Conservation (phyloP, 2,329 filamentous ascomycete genomes). For the Bipolaris sorokiniana region DNA sequence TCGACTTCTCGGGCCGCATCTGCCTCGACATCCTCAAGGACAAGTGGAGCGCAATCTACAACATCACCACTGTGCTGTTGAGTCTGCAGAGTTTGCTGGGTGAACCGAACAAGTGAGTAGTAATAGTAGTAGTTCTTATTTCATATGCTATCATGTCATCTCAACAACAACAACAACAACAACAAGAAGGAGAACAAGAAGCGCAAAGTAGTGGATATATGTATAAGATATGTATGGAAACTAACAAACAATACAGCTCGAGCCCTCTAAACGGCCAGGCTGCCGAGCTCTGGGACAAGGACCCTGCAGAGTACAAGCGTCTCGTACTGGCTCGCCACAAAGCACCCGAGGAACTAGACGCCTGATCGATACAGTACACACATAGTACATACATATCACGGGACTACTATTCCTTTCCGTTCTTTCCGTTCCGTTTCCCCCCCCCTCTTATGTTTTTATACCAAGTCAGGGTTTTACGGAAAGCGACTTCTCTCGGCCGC, state of each 20-base stretch:
- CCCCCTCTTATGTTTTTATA: no score
- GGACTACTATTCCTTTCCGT: no score
- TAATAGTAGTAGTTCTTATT: no score
- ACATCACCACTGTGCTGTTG: slow-evolving; percentile 89
- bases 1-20: slow-evolving; percentile 96
- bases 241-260: slow-evolving; percentile 61
- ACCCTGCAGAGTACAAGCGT: slow-evolving; percentile 84
- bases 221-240: slow-evolving; percentile 5
- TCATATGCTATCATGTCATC: background rate
- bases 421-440: no score
- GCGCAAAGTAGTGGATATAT: background rate
- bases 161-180: no score
- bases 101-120: slow-evolving; percentile 92
- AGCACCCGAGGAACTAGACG: slow-evolving; percentile 53
- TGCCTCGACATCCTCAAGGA: slow-evolving; percentile 98
- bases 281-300: slow-evolving; percentile 92
- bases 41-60: slow-evolving; percentile 98
- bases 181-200: background rate
- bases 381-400: background rate
- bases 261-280: slow-evolving; percentile 96
- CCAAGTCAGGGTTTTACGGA: no score
- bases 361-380: slow-evolving; percentile 11
- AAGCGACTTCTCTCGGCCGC: no score
- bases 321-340: slow-evolving; percentile 69
- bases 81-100: slow-evolving; percentile 94